These are phyloP conservation scores for Pyrus hybrid DNA, from an alignment of 331 rosid genomes.

Conservation along the genomic window DNA sequence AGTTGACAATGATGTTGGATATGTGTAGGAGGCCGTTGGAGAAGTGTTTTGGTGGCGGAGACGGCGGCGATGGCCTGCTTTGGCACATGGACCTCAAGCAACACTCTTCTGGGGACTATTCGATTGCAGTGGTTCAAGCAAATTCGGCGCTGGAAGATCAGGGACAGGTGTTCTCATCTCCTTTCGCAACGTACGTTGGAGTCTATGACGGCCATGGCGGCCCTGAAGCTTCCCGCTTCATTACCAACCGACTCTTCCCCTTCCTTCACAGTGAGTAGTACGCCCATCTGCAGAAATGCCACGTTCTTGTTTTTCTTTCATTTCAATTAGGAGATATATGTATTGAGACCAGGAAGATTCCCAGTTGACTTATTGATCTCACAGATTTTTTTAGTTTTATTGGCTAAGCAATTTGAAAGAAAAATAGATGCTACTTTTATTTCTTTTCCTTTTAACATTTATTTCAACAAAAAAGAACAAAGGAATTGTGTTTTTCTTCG, in stretches of 20 bases:
- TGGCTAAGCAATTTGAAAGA: neutral
- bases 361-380: neutral
- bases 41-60: slow-evolving; percentile 50
- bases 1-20: slow-evolving; percentile 39
- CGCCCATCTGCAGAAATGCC: neutral
- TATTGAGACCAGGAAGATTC: neutral
- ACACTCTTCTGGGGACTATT: slow-evolving; percentile 56
- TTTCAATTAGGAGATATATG: neutral
- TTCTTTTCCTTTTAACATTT: neutral
- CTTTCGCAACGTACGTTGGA: slow-evolving; percentile 59
- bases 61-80: slow-evolving; percentile 41
- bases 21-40: slow-evolving; percentile 41
- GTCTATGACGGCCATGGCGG: slow-evolving; percentile 90
- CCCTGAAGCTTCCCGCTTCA: slow-evolving; percentile 71
- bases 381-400: neutral
- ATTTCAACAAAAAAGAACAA: neutral
- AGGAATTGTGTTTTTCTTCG: neutral
- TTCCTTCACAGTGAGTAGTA: slow-evolving; percentile 51
- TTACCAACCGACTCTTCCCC: slow-evolving; percentile 48
- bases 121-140: slow-evolving; percentile 79
- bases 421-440: neutral
- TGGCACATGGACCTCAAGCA: slow-evolving; percentile 62
- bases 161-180: slow-evolving; percentile 63
- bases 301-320: neutral
- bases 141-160: slow-evolving; percentile 71